Base-by-base conservation (phyloP, 305 asterid species). In the Fraxinus ornus region DNA sequence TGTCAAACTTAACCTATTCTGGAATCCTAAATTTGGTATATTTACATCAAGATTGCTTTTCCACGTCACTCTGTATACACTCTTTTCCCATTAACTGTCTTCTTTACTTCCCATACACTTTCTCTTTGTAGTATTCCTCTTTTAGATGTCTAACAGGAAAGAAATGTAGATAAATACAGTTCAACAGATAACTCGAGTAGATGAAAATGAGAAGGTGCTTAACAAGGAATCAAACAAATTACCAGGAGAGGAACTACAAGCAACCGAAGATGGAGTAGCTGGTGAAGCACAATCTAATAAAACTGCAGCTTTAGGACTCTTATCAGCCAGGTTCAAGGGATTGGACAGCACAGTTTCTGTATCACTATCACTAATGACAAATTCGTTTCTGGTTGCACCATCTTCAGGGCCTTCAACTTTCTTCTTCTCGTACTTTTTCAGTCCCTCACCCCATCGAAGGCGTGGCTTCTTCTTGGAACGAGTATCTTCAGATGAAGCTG, bases 381-480 rank as follows among this genome's bases (percentile, higher is more conserved):
- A 72, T 70, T 87, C 92, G 72, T 86, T 88, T 81, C 88, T 90
- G 24, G 81, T 13, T 44, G 77, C 83, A 84, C 85, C 83, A 79
- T 93, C 97, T 84, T 92, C 99, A 82, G 93, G 90, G 60, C 89
- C 90, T 75, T 89, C 98, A 68, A 94, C 95, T 87, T 89, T 93
- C 90, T 96, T 94, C 89, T 93, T 96, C 90, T 96, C 99, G 83
- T 85, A 93, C 89, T 96, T 96, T 9, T 98, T 98, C 66, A 96
- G 93, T 76, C 99, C 99, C 87, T 93, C 98, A 78, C 99, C 99
- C 97, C 97, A 96, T 83, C 98, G 97, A 82, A 96, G 93, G 37
- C 99, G 99, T 1, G 96, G 97, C 88, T 96, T 94, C 93, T 96
- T 96, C 86, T 97, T 90, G 73, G 97, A 94, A 79, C 85, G 80